phyloP scores from a whole-genome alignment of 225 moss, liverwort and hornwort species.

The Physcomitrium patens region DNA sequence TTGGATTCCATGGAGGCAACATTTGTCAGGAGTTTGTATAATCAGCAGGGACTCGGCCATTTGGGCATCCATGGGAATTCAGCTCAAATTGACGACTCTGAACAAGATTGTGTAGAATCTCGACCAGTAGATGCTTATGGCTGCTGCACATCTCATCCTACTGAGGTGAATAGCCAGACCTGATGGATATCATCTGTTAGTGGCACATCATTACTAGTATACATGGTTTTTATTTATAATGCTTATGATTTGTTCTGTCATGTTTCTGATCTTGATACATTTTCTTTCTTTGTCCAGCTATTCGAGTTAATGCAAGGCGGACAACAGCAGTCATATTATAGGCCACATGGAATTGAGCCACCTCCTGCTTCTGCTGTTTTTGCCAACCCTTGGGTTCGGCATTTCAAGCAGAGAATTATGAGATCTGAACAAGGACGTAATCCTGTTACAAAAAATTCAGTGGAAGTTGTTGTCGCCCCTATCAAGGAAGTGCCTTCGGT shows the following conservation, averaged over 20 bases:
- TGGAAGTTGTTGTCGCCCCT: conserved; percentile 18
- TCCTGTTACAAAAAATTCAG: conserved; percentile 22
- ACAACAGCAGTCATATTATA: conserved; percentile 37
- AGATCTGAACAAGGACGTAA: conserved; percentile 16
- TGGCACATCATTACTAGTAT: background rate
- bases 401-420: conserved; percentile 50
- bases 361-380: conserved; percentile 51
- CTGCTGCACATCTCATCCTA: conserved; percentile 50
- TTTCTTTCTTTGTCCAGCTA: conserved; percentile 34
- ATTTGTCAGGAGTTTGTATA: conserved; percentile 57
- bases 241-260: background rate
- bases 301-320: conserved; percentile 59
- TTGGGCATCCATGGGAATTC: conserved; percentile 38
- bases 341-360: conserved; percentile 39
- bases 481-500: conserved; percentile 29
- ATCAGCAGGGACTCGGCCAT: conserved; percentile 46
- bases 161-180: conserved; percentile 34
- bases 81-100: conserved; percentile 47
- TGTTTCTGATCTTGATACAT: conserved; percentile 14
- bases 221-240: background rate
- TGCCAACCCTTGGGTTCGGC: conserved; percentile 62
- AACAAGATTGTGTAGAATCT: conserved; percentile 72
- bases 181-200: background rate
- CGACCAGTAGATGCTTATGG: conserved; percentile 47
- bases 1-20: conserved; percentile 66